Evolutionary conservation across 108 stramenopile genomes (phyloP), one percentile per base, ranked within the genome.

Genomic region (Discostella stelligeroides): DNA sequence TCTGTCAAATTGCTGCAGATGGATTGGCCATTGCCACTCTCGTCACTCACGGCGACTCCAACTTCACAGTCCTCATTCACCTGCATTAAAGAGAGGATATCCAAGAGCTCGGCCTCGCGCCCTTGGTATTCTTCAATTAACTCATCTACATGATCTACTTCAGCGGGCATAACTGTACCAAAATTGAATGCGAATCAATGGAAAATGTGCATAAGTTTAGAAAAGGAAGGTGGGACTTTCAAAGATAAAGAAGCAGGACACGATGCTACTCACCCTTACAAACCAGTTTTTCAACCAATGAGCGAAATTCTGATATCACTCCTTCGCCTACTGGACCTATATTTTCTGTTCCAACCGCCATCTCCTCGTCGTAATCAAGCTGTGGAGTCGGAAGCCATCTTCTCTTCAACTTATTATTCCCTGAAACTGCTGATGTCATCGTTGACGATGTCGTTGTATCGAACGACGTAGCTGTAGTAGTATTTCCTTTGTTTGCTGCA

Each of bases 101-200:
- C 68, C 0, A 70, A 17, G 9, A 70, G 59, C 27, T 70, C 68
- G 7, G 40, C 48, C 34, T 70, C 68, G 13, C 68, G 57, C 50
- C 68, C 68, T 30, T 59, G 34, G 46, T 70, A 70, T 45, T 70
- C 68, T 39, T 50, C 43, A 12, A 70, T 70, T n/a, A 70, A 42
- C 58, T 60, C 68, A 23, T 70, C 68, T 25, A 70, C 27, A 9
- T 70, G 57, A 15, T 70, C 46, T 0, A 70, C 28, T 70, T 70
- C 68, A 24, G 29, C 60, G 10, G 68, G 68, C 68, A 70, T 70
- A 15, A 47, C 68, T 70, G 42, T 6, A 25, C 9, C 27, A 39
- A 25, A 4, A 60, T 9, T 49, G 47, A 8, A 57, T 15, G 18
- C 17, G 23, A 45, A 59, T 45, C 7, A n/a, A n/a, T 17, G 4